These are phyloP conservation scores for Barnettozyma botsteinii DNA, from an alignment of 805 yeast genomes.

Conservation along the genomic window DNA sequence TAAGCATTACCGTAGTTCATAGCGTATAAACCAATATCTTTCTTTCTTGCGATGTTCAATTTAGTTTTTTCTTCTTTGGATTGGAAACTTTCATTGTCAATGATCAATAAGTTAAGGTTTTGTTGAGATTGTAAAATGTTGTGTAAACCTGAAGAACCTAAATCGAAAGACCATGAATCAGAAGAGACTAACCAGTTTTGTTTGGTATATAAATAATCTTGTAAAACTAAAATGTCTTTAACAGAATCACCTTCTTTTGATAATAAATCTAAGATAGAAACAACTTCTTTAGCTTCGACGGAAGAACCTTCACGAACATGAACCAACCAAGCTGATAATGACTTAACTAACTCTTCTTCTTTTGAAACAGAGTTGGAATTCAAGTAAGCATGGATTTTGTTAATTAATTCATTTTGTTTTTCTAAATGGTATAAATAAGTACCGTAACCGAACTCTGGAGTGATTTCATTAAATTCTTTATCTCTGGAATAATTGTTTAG, in stretches of 20 bases:
- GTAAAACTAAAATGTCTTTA: constrained; percentile 39
- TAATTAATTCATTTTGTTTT: constrained; percentile 40
- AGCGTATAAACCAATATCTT: constrained; percentile 90
- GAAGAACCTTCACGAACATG: constrained; percentile 36
- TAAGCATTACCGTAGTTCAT: constrained; percentile 87
- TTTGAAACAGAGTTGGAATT: constrained; percentile 9
- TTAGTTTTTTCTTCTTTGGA: constrained; percentile 25
- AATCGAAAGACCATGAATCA: constrained; percentile 92
- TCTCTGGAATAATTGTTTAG: constrained; percentile 51
- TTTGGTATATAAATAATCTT: constrained; percentile 40
- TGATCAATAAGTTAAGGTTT: constrained; percentile 77
- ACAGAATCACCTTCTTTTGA: constrained; percentile 38
- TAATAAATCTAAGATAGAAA: constrained; percentile 10
- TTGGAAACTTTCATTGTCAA: constrained; percentile 76
- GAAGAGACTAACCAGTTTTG: constrained; percentile 87
- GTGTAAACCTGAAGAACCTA: constrained; percentile 89
- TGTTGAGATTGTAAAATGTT: constrained; percentile 68
- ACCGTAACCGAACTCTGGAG: constrained; percentile 90
- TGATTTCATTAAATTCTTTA: constrained; percentile 39
- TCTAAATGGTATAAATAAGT: constrained; percentile 54
- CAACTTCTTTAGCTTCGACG: constrained; percentile 27
- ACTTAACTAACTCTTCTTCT: constrained; percentile 22
- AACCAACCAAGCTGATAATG: constrained; percentile 66
- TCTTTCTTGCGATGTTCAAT: constrained; percentile 54
- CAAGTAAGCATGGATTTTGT: constrained; percentile 40